A percentile compares a stretch with the other conserved stretches of the same genome.
Conservation (phyloP, 73 alveolate species). For the Paramecium octaurelia region DNA sequence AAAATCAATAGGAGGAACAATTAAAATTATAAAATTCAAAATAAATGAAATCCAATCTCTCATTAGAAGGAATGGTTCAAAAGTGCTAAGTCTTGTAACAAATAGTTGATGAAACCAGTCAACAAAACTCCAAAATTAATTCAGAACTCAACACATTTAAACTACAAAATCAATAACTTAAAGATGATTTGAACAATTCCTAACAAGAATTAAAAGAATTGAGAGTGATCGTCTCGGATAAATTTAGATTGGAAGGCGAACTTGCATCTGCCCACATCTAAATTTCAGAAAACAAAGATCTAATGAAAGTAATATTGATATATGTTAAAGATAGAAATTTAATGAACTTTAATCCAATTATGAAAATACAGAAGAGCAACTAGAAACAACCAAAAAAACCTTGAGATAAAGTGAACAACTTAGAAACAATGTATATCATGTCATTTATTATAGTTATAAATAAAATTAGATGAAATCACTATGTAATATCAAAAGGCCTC, state of each 20-base stretch:
- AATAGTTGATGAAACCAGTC: neutral
- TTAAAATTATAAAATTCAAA: neutral
- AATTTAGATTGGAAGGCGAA: conserved; percentile 25
- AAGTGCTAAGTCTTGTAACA: neutral
- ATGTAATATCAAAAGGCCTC: neutral
- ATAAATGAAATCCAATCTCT: conserved; percentile 16
- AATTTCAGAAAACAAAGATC: conserved; percentile 10
- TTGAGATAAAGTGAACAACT: neutral
- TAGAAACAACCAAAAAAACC: neutral
- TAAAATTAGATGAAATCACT: neutral
- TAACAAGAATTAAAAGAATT: neutral
- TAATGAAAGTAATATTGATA: neutral
- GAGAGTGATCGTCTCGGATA: neutral
- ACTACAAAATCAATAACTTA: neutral
- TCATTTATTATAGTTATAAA: neutral
- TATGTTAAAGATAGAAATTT: neutral
- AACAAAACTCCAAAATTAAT: neutral
- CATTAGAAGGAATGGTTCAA: conserved; percentile 28
- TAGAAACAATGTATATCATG: neutral
- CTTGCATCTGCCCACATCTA: neutral
- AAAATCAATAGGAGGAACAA: neutral
- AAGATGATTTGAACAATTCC: neutral
- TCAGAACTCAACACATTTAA: neutral
- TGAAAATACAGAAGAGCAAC: neutral
- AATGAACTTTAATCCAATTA: neutral